These are phyloP conservation scores for Acephala macrosclerotiorum DNA, from an alignment of 2,329 filamentous ascomycete genomes.

Conservation along the genomic window DNA sequence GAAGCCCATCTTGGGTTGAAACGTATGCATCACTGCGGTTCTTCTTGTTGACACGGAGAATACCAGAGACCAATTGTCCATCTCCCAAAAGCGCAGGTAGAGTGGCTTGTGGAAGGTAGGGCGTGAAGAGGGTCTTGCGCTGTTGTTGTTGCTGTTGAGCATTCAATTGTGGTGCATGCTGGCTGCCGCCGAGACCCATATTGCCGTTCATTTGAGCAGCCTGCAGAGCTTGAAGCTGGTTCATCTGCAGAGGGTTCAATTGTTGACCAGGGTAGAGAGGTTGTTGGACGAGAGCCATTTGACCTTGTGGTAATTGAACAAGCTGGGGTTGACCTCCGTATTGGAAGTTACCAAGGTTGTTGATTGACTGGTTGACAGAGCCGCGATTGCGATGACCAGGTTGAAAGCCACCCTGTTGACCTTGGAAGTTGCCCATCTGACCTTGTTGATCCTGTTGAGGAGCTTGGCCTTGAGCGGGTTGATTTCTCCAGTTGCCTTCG, in stretches of 20 bases:
- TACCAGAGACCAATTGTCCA: conserved; percentile 93
- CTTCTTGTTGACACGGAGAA: conserved; percentile 99
- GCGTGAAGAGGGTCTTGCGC: conserved; percentile 97
- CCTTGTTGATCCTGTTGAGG: conserved; percentile 57
- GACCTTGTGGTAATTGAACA: conserved; percentile 82
- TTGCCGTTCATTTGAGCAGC: conserved; percentile 84
- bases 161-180: conserved; percentile 72
- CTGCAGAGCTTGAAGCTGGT: conserved; percentile 91
- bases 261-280: conserved; percentile 80
- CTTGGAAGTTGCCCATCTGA: conserved; percentile 71
- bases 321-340: conserved; percentile 88
- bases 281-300: conserved; percentile 83
- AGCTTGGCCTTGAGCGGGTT: conserved; percentile 57
- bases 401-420: conserved; percentile 81
- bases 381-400: conserved; percentile 87
- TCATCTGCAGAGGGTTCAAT: conserved; percentile 86
- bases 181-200: conserved; percentile 71
- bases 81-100: conserved; percentile 89
- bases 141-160: conserved; percentile 86
- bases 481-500: conserved; percentile 97
- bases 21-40: conserved; percentile 99
- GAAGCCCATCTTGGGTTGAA: conserved; percentile 82
- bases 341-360: conserved; percentile 85
- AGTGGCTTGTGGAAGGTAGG: conserved; percentile 93
- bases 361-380: conserved; percentile 87